A percentile compares a stretch with the other conserved stretches of the same genome.
phyloP scores from a whole-genome alignment of 2,329 filamentous ascomycete species.

The Sporothrix sp. region DNA sequence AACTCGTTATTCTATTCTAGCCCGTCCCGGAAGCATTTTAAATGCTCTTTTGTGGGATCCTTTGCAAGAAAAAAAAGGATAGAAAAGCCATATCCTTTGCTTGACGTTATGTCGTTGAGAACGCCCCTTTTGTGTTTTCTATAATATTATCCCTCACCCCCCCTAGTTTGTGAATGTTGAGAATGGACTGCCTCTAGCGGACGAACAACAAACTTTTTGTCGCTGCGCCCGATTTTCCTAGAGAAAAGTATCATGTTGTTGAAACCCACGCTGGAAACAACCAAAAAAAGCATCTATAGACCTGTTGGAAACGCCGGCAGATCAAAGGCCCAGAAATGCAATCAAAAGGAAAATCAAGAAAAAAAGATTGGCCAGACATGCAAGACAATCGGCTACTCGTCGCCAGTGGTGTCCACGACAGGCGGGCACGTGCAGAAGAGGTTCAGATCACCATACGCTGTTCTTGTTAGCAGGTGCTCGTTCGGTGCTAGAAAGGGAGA shows the following conservation, averaged over 20 bases:
- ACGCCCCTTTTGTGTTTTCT: constrained; percentile 1
- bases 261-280: constrained; percentile 9
- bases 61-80: neutral
- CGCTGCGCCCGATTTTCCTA: neutral
- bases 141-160: neutral
- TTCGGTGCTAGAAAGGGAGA: too few species aligned
- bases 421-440: constrained; percentile 92
- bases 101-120: constrained; percentile 8
- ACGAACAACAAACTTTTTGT: neutral
- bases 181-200: neutral
- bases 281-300: neutral
- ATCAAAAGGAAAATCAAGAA: constrained; percentile 10
- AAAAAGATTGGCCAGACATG: neutral
- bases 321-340: neutral
- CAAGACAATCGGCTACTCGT: neutral
- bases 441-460: constrained; percentile 83
- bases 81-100: neutral
- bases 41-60: neutral
- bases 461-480: constrained; percentile 17
- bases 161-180: constrained; percentile 5
- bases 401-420: constrained; percentile 52
- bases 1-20: neutral
- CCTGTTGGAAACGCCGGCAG: neutral
- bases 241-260: constrained; percentile 12
- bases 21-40: neutral